Percentiles rank a stretch among this genome's conserved stretches.
These are phyloP conservation scores for Neoboletus brunneissimus DNA, from an alignment of 768 basidiomycete genomes.

Conservation along the genomic window DNA sequence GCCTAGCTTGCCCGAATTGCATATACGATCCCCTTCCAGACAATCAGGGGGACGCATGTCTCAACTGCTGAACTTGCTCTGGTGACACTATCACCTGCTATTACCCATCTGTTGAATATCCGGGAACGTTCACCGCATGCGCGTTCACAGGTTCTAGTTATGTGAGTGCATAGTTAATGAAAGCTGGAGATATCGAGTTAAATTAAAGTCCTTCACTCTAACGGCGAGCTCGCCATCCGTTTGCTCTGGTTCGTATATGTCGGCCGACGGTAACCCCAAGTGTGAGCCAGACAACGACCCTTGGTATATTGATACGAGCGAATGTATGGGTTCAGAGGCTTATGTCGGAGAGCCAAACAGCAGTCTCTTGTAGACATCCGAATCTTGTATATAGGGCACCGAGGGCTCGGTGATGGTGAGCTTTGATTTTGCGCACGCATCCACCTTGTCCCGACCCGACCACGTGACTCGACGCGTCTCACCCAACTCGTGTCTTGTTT, in stretches of 20 bases:
- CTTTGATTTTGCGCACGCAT: not conserved
- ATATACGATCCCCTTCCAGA: not conserved
- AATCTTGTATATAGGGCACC: not conserved
- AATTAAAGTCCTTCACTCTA: not conserved
- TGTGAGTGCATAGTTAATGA: not conserved
- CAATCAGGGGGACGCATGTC: conserved; percentile 2
- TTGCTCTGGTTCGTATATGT: not conserved
- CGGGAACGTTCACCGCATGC: conserved; percentile 10
- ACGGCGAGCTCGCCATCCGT: conserved; percentile 1
- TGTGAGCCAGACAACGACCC: conserved; percentile 6
- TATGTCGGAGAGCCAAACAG: conserved; percentile 7
- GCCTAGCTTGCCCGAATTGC: conserved; percentile 3
- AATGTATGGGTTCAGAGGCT: conserved; percentile 1
- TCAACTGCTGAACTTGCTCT: conserved; percentile 10
- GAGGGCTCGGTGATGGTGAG: not conserved
- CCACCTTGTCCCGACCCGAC: too few relatives aligned
- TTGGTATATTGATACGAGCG: not conserved
- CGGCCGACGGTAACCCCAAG: not conserved
- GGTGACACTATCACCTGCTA: conserved; percentile 7
- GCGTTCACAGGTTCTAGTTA: not conserved
- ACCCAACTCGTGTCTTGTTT: not conserved
- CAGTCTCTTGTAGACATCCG: not conserved
- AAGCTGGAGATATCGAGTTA: not conserved
- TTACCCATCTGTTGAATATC: conserved; percentile 10
- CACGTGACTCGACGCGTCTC: conserved; percentile 18